Evolutionary conservation across 2,329 filamentous ascomycete genomes (phyloP).

Genomic region (Rhynchosporium secalis): DNA sequence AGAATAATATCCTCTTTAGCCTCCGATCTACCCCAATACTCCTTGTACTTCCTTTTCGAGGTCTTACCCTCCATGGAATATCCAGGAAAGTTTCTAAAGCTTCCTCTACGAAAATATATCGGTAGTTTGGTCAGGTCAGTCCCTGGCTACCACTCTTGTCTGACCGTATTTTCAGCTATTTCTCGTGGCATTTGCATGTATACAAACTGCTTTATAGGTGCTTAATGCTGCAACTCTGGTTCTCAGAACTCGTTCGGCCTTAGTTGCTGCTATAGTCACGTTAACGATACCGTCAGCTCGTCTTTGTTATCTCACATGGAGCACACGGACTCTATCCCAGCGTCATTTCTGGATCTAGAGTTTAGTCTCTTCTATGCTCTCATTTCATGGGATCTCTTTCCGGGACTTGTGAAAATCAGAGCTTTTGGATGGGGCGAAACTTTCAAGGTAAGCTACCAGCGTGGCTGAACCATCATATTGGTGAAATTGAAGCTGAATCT

Average conservation of each 20-base stretch:
- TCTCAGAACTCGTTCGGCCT: conserved; percentile 23
- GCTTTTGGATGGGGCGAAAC: conserved; percentile 43
- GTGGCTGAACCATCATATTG: no score
- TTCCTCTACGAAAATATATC: conserved; percentile 30
- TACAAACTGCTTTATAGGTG: conserved; percentile 27
- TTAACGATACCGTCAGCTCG: conserved; percentile 27
- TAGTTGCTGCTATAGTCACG: conserved; percentile 27
- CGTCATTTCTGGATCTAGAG: conserved; percentile 48
- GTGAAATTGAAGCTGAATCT: no score
- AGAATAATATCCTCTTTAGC: conserved; percentile 32
- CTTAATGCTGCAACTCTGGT: conserved; percentile 17
- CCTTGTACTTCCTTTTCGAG: conserved; percentile 25
- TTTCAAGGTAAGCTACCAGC: conserved; percentile 37
- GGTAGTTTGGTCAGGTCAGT: conserved; percentile 17
- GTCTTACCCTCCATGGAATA: conserved; percentile 22
- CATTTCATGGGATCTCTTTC: conserved; percentile 49
- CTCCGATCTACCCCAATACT: conserved; percentile 29
- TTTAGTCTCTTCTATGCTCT: conserved; percentile 47
- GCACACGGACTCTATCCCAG: conserved; percentile 32
- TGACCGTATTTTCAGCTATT: conserved; percentile 36
- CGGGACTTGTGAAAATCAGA: conserved; percentile 47
- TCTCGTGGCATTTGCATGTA: conserved; percentile 27
- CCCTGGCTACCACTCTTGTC: background rate
- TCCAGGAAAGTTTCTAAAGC: conserved; percentile 31
- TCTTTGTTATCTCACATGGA: conserved; percentile 32